Base-by-base conservation (phyloP, 2,329 filamentous ascomycete genomes). In the Zymoseptoria ardabiliae region DNA sequence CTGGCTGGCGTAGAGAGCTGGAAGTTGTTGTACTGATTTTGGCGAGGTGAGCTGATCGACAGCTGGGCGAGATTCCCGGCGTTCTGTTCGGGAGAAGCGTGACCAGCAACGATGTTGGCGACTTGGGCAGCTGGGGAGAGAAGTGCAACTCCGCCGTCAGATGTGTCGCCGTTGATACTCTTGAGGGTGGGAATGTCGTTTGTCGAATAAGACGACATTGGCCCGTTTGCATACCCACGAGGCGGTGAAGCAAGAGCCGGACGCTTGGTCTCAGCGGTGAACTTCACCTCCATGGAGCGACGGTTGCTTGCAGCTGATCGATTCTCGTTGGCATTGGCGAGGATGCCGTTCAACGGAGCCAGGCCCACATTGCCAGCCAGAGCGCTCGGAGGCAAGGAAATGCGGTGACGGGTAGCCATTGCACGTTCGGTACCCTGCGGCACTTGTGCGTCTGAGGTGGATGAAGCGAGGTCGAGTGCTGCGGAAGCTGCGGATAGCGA, bases 161-260 rank as follows among this genome's bases (percentile, higher is more conserved):
- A 89, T 56, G 71, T 73, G 62, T 73, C 71, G 51, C 63, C 66
- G 57, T 82, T 81, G 57, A 82, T 79, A 65, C 81, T 87, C 82
- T 94, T 96, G 70, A 91, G 79, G 7, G 91, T 95, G 4, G 91
- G 89, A 20, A 97, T 81, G 70, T 97, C 92, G 73, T 89, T 94
- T 57, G 90, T 86, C 9, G 94, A 97, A 77, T 90, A 97, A 0
- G 93, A 97, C 51, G 89, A 87, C 78, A 90, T 91, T 56, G 84
- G 83, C 23, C 83, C 80, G 72, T 88, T 82, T 61, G 69, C 70
- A 71, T 68, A 79, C 77, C 69, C 81, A 66, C 71, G 84, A 83
- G 63, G 87, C 75, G 56, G 86, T 85, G 76, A 86, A 79, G 64
- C 83, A 54, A 75, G 74, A 59, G 74, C 74, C 11, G 77, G 74